Conservation (phyloP, 2,329 filamentous ascomycete species). For the Colletotrichum higginsianum region DNA sequence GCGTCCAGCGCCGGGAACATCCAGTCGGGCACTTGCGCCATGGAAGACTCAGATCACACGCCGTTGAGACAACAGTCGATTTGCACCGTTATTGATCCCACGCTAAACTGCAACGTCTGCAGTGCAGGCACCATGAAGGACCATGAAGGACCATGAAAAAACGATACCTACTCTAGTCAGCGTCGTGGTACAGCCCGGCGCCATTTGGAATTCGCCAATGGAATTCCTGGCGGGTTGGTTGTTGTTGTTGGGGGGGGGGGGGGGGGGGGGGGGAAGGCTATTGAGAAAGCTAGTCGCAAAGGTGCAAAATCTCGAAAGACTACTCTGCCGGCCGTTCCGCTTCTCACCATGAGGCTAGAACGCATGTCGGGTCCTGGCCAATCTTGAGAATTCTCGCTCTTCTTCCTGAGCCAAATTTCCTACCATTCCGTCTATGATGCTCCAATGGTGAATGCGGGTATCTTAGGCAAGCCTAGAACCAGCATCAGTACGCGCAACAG, state of each 20-base stretch:
- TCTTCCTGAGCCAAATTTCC: not conserved
- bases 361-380: slow-evolving; percentile 10
- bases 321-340: slow-evolving; percentile 2
- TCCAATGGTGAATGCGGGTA: slow-evolving; percentile 4
- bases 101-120: not conserved
- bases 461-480: slow-evolving; percentile 7
- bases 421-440: not conserved
- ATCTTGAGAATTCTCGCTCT: not conserved
- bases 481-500: slow-evolving; percentile 1
- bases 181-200: not conserved
- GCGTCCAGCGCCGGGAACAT: not conserved
- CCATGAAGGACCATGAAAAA: not conserved
- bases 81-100: slow-evolving; percentile 1
- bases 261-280: not conserved
- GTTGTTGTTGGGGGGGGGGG: no score
- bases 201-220: no score
- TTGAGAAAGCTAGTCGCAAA: not conserved
- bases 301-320: not conserved
- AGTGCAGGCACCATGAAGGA: not conserved
- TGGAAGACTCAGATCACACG: not conserved
- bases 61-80: not conserved
- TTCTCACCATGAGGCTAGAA: slow-evolving; percentile 35
- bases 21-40: not conserved
- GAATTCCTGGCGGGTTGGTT: no score
- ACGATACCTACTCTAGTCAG: not conserved